Evolutionary conservation across 139 green algal genomes (phyloP).

Genomic region (Zygnema cylindricum): DNA sequence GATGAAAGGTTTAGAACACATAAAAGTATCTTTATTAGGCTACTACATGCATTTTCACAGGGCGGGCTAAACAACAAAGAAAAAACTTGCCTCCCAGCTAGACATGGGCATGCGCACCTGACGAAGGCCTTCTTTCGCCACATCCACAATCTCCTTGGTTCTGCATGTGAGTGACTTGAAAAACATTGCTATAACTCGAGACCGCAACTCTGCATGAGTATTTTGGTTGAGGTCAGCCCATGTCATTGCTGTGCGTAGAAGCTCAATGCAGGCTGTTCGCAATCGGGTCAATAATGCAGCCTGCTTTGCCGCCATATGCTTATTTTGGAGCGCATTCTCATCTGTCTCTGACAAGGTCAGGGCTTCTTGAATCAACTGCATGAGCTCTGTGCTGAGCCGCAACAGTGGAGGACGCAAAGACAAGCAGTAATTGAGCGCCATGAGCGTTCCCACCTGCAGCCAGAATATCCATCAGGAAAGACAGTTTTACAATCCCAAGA

Average conservation of each 20-base stretch:
- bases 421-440: constrained; percentile 67
- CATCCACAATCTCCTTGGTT: constrained; percentile 63
- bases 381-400: constrained; percentile 55
- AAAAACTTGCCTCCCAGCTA: too few species aligned
- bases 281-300: constrained; percentile 66
- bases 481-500: too few species aligned
- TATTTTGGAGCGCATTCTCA: constrained; percentile 58
- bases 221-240: constrained; percentile 74
- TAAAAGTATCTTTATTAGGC: too few species aligned
- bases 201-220: constrained; percentile 61
- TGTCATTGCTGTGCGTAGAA: constrained; percentile 78
- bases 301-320: constrained; percentile 43
- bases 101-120: constrained; percentile 52
- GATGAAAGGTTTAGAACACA: too few species aligned
- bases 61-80: too few species aligned
- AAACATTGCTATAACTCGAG: constrained; percentile 75
- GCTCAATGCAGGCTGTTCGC: constrained; percentile 78
- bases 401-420: constrained; percentile 64
- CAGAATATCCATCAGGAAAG: too few species aligned
- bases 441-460: constrained; percentile 67
- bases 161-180: constrained; percentile 71
- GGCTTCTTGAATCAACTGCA: constrained; percentile 68
- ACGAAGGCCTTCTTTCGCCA: constrained; percentile 65
- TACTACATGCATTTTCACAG: too few species aligned
- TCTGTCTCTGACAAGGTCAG: constrained; percentile 69